Conservation (phyloP, 148 eudicot species). For the Spergularia bocconei region DNA sequence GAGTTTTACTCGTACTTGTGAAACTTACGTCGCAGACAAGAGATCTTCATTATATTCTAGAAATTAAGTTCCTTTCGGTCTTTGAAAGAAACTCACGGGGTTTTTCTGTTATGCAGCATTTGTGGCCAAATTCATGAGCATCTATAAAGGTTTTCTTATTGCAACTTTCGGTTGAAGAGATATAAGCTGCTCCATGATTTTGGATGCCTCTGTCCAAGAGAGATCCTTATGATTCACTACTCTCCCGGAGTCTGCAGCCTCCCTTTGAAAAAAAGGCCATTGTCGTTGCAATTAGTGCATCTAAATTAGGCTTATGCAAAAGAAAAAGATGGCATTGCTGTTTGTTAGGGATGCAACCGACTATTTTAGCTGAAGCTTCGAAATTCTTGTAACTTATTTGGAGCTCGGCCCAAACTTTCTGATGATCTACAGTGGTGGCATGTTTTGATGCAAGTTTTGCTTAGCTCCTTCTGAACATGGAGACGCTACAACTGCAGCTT, state of each 20-base stretch:
- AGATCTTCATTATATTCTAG: background rate
- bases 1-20: no score
- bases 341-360: no score
- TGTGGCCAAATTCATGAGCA: slow-evolving; percentile 97
- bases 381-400: no score
- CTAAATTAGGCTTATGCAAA: background rate
- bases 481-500: no score
- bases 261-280: background rate
- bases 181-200: background rate
- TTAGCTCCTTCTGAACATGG: no score
- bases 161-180: slow-evolving; percentile 72
- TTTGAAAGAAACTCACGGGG: no score
- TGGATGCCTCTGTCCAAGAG: background rate
- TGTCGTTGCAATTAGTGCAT: background rate
- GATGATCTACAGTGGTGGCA: no score
- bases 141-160: slow-evolving; percentile 84
- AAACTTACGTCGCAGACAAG: no score
- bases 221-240: background rate
- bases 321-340: no score
- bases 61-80: background rate
- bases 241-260: background rate
- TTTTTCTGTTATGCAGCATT: slow-evolving; percentile 54
- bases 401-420: no score
- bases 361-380: no score
- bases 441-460: no score